Evolutionary conservation across 148 eudicot genomes (phyloP).

Genomic region (Rhododendron simsii): DNA sequence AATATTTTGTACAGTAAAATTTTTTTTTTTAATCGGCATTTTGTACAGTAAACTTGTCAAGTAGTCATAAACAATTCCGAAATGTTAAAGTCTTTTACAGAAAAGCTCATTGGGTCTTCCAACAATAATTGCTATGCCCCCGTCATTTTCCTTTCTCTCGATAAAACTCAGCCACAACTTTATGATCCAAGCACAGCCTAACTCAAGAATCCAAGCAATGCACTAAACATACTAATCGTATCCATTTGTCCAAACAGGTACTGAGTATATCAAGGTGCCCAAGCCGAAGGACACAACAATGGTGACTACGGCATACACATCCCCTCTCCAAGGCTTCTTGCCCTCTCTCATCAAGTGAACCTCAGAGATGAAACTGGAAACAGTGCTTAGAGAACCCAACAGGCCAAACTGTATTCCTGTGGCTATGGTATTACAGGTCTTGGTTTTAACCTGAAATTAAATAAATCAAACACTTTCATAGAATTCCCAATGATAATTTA

Average conservation of each 20-base stretch:
- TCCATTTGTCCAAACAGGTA: slow-evolving; percentile 62
- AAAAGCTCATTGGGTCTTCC: too few relatives aligned
- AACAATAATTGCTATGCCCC: too few relatives aligned
- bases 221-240: slow-evolving; percentile 22
- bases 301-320: slow-evolving; percentile 64
- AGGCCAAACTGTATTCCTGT: slow-evolving; percentile 72
- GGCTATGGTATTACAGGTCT: slow-evolving; percentile 47
- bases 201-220: neutral
- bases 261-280: slow-evolving; percentile 79
- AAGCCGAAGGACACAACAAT: slow-evolving; percentile 49
- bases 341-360: slow-evolving; percentile 63
- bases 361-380: slow-evolving; percentile 85
- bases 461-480: neutral
- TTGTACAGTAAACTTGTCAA: too few relatives aligned
- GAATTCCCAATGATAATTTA: neutral
- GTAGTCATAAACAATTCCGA: too few relatives aligned
- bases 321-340: slow-evolving; percentile 65
- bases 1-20: too few relatives aligned
- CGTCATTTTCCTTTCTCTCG: too few relatives aligned
- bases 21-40: too few relatives aligned
- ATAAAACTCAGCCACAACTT: neutral
- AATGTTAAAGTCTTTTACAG: too few relatives aligned
- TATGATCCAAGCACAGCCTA: neutral
- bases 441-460: slow-evolving; percentile 40
- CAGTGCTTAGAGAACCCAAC: slow-evolving; percentile 82